These are phyloP conservation scores for Areca catechu DNA, from an alignment of 176 grass and related monocot genomes.

Conservation along the genomic window DNA sequence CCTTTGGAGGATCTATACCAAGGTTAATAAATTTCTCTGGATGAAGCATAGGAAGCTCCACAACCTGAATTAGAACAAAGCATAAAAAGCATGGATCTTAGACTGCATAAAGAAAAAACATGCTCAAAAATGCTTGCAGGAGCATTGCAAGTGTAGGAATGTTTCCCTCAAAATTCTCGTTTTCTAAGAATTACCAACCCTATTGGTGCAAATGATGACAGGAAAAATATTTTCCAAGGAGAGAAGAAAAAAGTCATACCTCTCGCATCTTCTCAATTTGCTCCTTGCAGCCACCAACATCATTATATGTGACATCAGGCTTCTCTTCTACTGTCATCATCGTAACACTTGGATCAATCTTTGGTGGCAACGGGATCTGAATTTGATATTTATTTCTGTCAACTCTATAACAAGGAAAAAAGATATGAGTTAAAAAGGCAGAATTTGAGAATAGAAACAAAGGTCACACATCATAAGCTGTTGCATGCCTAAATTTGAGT, in stretches of 20 bases:
- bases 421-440: background rate
- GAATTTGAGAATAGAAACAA: background rate
- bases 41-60: slow-evolving; percentile 97
- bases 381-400: slow-evolving; percentile 94
- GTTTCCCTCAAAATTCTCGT: too few species aligned
- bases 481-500: too few species aligned
- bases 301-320: slow-evolving; percentile 92
- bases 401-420: slow-evolving; percentile 41
- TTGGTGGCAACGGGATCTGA: slow-evolving; percentile 81
- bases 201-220: too few species aligned
- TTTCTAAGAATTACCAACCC: too few species aligned
- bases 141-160: too few species aligned
- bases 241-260: slow-evolving; percentile 16
- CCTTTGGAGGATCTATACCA: slow-evolving; percentile 84
- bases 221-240: too few species aligned
- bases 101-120: too few species aligned
- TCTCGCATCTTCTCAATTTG: slow-evolving; percentile 98
- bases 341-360: slow-evolving; percentile 92
- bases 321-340: slow-evolving; percentile 99
- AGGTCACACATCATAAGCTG: too few species aligned
- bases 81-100: background rate
- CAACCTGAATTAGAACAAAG: slow-evolving; percentile 34
- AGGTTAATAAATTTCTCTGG: slow-evolving; percentile 96
- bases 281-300: slow-evolving; percentile 88
- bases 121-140: too few species aligned